These are phyloP conservation scores for Gnetum montanum DNA, from an alignment of 75 land plant genomes.

Conservation along the genomic window DNA sequence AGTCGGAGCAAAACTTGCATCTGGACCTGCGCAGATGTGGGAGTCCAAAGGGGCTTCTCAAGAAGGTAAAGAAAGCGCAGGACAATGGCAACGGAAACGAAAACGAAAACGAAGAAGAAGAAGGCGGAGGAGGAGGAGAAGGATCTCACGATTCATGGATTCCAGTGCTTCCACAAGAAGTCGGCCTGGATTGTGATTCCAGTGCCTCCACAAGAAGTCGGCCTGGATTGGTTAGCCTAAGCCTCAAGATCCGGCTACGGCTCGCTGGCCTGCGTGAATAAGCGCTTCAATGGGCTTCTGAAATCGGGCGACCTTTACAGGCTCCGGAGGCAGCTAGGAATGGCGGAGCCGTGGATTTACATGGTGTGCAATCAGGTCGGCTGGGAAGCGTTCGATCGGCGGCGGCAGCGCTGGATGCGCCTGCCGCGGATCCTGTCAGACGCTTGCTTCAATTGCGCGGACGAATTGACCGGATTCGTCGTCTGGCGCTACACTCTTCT, in stretches of 20 bases:
- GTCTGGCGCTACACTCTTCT: slow-evolving; percentile 39
- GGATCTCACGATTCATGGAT: too few species aligned
- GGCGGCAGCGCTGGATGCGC: slow-evolving; percentile 32
- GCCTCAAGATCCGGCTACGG: slow-evolving; percentile 37
- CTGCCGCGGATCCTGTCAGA: slow-evolving; percentile 43
- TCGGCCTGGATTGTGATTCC: slow-evolving; percentile 30
- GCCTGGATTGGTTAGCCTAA: slow-evolving; percentile 27
- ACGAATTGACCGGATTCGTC: slow-evolving; percentile 30
- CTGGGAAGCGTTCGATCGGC: slow-evolving; percentile 58
- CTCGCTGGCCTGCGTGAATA: slow-evolving; percentile 21
- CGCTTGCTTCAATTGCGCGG: slow-evolving; percentile 34
- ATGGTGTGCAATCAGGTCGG: slow-evolving; percentile 19
- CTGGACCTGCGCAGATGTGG: too few species aligned
- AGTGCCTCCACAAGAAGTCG: slow-evolving; percentile 29
- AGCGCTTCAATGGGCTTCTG: slow-evolving; percentile 20
- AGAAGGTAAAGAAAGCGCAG: too few species aligned
- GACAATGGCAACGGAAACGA: too few species aligned
- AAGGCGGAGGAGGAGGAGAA: too few species aligned
- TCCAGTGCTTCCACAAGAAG: slow-evolving; percentile 25
- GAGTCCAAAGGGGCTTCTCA: too few species aligned
- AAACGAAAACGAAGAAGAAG: too few species aligned
- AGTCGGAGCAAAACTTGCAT: too few species aligned
- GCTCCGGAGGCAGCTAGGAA: slow-evolving; percentile 24
- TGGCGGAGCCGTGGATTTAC: slow-evolving; percentile 52
- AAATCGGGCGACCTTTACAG: slow-evolving; percentile 30